Conservation (phyloP, 75 land plant species). For the Larix kaempferi region DNA sequence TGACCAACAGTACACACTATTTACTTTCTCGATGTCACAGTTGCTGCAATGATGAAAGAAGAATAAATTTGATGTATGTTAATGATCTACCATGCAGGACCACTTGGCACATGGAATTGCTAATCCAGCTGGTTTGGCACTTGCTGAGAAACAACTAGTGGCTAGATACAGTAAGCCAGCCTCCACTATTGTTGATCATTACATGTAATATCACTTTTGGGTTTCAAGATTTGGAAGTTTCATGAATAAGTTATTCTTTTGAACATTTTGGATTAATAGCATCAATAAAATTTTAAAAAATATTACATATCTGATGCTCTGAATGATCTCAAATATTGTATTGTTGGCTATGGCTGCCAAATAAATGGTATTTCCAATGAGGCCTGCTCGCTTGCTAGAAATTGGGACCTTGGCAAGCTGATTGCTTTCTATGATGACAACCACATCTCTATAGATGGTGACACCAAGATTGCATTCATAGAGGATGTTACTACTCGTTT, state of each 20-base stretch:
- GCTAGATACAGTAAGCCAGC: conserved; percentile 96
- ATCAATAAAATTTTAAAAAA: not conserved
- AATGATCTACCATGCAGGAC: conserved; percentile 34
- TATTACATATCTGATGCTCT: not conserved
- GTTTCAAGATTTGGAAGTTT: not conserved
- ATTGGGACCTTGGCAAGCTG: conserved; percentile 96
- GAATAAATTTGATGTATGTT: conserved; percentile 1
- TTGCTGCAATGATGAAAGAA: not conserved
- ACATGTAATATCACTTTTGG: conserved; percentile 60
- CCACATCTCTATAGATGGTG: conserved; percentile 96
- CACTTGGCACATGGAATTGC: conserved; percentile 97
- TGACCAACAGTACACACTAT: too few relatives aligned
- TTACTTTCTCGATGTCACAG: conserved; percentile 1
- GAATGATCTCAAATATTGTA: conserved; percentile 49
- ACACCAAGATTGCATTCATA: conserved; percentile 94
- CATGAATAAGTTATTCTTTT: not conserved
- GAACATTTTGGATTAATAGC: not conserved
- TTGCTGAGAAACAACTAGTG: conserved; percentile 93
- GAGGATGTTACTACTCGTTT: conserved; percentile 73
- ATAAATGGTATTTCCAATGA: conserved; percentile 95
- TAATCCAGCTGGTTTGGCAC: conserved; percentile 96
- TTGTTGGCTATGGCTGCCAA: conserved; percentile 93
- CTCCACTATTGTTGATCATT: conserved; percentile 87
- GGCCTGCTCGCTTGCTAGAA: conserved; percentile 87
- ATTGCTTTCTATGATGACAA: conserved; percentile 97